Evolutionary conservation across 208 protist genomes (phyloP).

Genomic region (Phytomonas serpens): DNA sequence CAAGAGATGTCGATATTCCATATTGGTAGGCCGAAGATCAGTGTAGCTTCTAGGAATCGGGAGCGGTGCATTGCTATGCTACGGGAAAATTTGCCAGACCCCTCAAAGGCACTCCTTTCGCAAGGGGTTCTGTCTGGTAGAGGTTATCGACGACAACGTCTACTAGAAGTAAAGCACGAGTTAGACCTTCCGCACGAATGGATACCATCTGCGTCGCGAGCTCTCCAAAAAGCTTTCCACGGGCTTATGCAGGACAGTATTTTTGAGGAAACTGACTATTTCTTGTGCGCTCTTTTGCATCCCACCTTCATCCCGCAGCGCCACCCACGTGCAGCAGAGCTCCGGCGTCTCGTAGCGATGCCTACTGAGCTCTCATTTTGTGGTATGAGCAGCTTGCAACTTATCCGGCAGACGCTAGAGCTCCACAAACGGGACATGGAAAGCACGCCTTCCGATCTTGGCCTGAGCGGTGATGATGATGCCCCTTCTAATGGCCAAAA

Average conservation of each 20-base stretch:
- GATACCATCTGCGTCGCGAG: slow-evolving; percentile 12
- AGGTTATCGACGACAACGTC: neutral
- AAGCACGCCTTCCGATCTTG: neutral
- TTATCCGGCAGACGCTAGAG: slow-evolving; percentile 16
- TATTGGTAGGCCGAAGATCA: neutral
- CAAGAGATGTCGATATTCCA: neutral
- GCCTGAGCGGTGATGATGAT: neutral
- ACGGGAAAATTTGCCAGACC: neutral
- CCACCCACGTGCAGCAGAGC: slow-evolving; percentile 8
- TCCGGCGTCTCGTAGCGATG: slow-evolving; percentile 48
- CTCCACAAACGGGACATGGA: neutral
- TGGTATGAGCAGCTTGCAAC: slow-evolving; percentile 36
- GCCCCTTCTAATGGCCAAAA: neutral
- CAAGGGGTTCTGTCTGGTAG: neutral
- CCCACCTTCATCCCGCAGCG: slow-evolving; percentile 40
- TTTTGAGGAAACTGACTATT: slow-evolving; percentile 34
- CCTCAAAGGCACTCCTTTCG: neutral
- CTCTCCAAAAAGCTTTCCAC: slow-evolving; percentile 24
- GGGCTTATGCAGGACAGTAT: slow-evolving; percentile 30
- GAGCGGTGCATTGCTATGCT: neutral
- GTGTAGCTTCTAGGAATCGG: neutral
- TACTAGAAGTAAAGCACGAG: neutral
- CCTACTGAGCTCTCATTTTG: slow-evolving; percentile 47
- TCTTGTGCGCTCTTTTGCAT: slow-evolving; percentile 69
- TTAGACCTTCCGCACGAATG: slow-evolving; percentile 24